A percentile compares a stretch with the other conserved stretches of the same genome.
These are phyloP conservation scores for Chenopodium quinoa DNA, from an alignment of 148 eudicot genomes.

Conservation along the genomic window DNA sequence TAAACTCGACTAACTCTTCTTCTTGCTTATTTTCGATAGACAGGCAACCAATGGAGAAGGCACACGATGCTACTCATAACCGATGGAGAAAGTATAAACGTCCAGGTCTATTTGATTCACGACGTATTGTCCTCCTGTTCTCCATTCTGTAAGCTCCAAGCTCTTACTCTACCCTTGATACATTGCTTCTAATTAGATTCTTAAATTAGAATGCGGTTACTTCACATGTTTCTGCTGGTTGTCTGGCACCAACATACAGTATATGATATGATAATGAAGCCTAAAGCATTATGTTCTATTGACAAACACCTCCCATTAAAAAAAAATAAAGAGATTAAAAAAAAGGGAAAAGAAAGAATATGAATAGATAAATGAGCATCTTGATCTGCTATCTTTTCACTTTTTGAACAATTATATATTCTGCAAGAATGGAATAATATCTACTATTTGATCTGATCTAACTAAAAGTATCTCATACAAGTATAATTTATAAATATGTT, in stretches of 20 bases:
- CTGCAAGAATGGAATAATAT: slow-evolving; percentile 4
- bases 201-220: not conserved
- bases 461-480: not conserved
- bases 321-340: not conserved
- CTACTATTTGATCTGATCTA: slow-evolving; percentile 10
- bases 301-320: not conserved
- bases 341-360: not conserved
- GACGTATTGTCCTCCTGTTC: slow-evolving; percentile 75
- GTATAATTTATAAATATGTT: too few species aligned
- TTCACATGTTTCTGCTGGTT: not conserved
- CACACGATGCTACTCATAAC: slow-evolving; percentile 49
- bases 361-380: not conserved
- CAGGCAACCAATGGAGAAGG: slow-evolving; percentile 46
- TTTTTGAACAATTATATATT: not conserved
- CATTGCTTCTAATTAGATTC: too few species aligned
- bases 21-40: slow-evolving; percentile 36
- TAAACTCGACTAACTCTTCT: not conserved
- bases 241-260: not conserved
- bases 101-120: slow-evolving; percentile 63
- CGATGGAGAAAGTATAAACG: slow-evolving; percentile 78
- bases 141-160: slow-evolving; percentile 69
- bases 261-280: not conserved
- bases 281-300: not conserved
- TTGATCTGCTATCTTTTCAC: slow-evolving; percentile 12
- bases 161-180: not conserved